Conservation (phyloP, 371 early-diverging fungal genomes). For the Capillidium heterosporum region DNA sequence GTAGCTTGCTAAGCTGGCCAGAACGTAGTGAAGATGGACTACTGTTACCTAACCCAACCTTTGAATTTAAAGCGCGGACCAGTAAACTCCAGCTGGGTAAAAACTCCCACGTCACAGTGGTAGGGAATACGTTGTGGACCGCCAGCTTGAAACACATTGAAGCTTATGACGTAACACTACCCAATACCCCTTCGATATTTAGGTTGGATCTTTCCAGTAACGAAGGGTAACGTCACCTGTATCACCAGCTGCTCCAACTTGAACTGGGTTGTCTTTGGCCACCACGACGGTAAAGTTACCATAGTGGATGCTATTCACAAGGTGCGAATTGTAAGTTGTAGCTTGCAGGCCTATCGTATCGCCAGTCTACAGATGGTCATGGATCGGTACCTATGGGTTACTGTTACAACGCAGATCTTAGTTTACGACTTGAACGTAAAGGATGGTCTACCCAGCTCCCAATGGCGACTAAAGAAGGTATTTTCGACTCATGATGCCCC, state of each 20-base stretch:
- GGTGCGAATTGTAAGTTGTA: constrained; percentile 23
- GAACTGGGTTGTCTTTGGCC: constrained; percentile 39
- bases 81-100: constrained; percentile 19
- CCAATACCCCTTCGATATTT: no score
- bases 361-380: constrained; percentile 36
- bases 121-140: constrained; percentile 36
- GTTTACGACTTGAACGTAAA: constrained; percentile 57
- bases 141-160: constrained; percentile 28
- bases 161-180: constrained; percentile 32
- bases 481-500: constrained; percentile 44
- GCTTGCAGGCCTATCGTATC: constrained; percentile 45
- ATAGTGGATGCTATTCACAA: constrained; percentile 40
- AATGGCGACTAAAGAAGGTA: constrained; percentile 45
- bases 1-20: constrained; percentile 48
- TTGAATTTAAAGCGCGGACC: constrained; percentile 10
- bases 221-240: constrained; percentile 37
- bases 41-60: constrained; percentile 9
- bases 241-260: constrained; percentile 27
- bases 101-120: constrained; percentile 21
- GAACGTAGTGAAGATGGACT: constrained; percentile 13
- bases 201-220: constrained; percentile 26
- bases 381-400: constrained; percentile 55
- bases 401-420: constrained; percentile 54
- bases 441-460: no score
- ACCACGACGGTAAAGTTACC: constrained; percentile 63